phyloP scores from a whole-genome alignment of 2,329 filamentous ascomycete genomes.

The Coleophoma crateriformis region DNA sequence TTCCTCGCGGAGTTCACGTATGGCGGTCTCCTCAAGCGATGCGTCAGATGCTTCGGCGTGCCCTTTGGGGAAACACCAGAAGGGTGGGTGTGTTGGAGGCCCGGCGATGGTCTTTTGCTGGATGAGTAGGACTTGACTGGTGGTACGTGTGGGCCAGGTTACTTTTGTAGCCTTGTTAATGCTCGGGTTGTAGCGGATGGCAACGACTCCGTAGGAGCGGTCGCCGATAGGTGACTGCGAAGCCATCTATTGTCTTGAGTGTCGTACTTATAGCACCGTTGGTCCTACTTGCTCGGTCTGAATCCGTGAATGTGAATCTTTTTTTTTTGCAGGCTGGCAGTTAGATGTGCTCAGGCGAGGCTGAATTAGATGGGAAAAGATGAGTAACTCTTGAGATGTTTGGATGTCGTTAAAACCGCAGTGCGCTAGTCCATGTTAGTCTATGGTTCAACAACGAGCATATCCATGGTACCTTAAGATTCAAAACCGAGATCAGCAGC shows the following conservation, averaged over 20 bases:
- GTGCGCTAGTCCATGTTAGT: not conserved
- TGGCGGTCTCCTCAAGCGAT: constrained; percentile 4
- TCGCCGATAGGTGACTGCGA: constrained; percentile 6
- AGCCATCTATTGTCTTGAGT: not conserved
- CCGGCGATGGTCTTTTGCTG: constrained; percentile 6
- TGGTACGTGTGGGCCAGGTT: constrained; percentile 2
- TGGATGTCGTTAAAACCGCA: not conserved
- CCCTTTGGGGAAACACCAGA: constrained; percentile 16
- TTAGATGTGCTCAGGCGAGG: no score
- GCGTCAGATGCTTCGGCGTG: constrained; percentile 9
- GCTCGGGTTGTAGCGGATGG: constrained; percentile 6
- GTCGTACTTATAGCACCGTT: no score
- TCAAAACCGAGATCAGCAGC: no score
- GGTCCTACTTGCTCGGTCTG: no score
- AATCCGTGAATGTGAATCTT: no score
- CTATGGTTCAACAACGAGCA: no score
- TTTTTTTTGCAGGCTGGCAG: no score
- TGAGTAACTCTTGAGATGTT: not conserved
- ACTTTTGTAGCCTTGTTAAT: not conserved
- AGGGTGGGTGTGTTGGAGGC: not conserved
- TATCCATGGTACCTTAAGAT: no score
- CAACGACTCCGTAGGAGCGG: constrained; percentile 15
- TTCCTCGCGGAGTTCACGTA: constrained; percentile 12
- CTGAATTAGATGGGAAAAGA: not conserved
- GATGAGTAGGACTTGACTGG: constrained; percentile 13